These are phyloP conservation scores for Lineolata rhizophorae DNA, from an alignment of 495 filamentous ascomycete genomes.

Conservation along the genomic window DNA sequence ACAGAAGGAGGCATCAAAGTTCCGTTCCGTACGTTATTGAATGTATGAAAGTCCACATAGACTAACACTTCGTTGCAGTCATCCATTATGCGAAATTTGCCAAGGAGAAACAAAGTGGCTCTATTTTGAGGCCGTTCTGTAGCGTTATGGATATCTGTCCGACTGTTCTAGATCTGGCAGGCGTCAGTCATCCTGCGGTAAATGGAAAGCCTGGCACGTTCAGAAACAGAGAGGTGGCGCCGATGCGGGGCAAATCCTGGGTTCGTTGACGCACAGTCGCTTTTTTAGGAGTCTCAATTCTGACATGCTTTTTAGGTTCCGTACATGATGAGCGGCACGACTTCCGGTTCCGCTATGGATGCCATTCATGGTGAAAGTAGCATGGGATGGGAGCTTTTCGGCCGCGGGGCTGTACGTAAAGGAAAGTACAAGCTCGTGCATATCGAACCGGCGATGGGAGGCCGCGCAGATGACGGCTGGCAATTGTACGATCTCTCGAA, in stretches of 20 bases:
- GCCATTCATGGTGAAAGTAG: constrained; percentile 19
- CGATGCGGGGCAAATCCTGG: constrained; percentile 33
- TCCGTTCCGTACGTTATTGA: constrained; percentile 29
- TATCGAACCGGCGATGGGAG: constrained; percentile 15
- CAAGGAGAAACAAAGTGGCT: constrained; percentile 26
- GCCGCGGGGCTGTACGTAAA: constrained; percentile 13
- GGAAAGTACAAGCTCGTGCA: constrained; percentile 18
- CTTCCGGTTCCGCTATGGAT: constrained; percentile 21
- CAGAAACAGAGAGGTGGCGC: constrained; percentile 31
- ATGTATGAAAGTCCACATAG: background rate
- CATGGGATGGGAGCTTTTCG: constrained; percentile 20
- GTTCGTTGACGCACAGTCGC: no score
- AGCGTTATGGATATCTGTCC: background rate
- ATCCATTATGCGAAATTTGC: constrained; percentile 41
- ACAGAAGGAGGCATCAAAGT: constrained; percentile 39
- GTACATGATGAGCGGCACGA: constrained; percentile 21
- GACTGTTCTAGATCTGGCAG: constrained; percentile 38
- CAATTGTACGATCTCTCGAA: constrained; percentile 15
- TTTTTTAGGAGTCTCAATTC: no score
- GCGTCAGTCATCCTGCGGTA: constrained; percentile 32
- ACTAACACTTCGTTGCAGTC: constrained; percentile 25
- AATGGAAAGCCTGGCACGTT: no score
- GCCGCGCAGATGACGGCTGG: constrained; percentile 16
- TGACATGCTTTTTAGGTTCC: no score
- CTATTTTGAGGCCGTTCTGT: background rate